These are phyloP conservation scores for Moesziomyces antarcticus DNA, from an alignment of 1,284 basidiomycete species.

Conservation along the genomic window DNA sequence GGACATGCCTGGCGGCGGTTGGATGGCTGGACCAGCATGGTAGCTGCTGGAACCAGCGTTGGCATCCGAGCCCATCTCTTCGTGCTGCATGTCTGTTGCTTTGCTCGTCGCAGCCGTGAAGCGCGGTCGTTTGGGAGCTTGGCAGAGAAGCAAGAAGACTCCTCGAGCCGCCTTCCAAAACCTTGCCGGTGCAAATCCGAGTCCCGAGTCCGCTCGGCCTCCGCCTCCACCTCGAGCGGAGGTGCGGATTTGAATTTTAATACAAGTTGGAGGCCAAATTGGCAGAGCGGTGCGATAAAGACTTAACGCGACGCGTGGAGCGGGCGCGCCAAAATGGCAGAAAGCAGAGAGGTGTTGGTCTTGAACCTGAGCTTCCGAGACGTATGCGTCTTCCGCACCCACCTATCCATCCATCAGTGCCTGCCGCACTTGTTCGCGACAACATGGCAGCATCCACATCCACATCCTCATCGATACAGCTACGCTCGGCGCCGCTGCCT, in stretches of 20 bases:
- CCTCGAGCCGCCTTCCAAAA: too few species aligned
- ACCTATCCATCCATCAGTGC: not conserved
- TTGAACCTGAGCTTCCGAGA: not conserved
- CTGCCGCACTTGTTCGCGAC: slow-evolving; percentile 2
- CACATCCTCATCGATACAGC: slow-evolving; percentile 27
- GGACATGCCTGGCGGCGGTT: slow-evolving; percentile 69
- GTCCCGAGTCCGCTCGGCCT: too few species aligned
- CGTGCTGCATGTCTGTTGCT: slow-evolving; percentile 8
- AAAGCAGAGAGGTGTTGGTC: slow-evolving; percentile 27
- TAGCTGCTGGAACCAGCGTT: not conserved
- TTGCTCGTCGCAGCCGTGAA: too few species aligned
- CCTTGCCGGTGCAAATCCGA: too few species aligned
- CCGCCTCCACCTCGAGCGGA: slow-evolving; percentile 22
- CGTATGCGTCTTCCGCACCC: not conserved
- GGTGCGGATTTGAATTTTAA: slow-evolving; percentile 9
- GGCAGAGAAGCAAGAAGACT: too few species aligned
- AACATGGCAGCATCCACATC: slow-evolving; percentile 1
- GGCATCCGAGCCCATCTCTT: not conserved
- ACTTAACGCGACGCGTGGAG: slow-evolving; percentile 38
- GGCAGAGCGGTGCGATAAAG: too few species aligned
- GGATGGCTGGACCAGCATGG: slow-evolving; percentile 25
- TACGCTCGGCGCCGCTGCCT: slow-evolving; percentile 28
- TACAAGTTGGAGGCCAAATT: not conserved
- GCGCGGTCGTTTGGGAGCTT: not conserved
- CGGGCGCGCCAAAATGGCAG: not conserved